phyloP scores from a whole-genome alignment of 495 filamentous ascomycete species.

The Neurospora sp. region DNA sequence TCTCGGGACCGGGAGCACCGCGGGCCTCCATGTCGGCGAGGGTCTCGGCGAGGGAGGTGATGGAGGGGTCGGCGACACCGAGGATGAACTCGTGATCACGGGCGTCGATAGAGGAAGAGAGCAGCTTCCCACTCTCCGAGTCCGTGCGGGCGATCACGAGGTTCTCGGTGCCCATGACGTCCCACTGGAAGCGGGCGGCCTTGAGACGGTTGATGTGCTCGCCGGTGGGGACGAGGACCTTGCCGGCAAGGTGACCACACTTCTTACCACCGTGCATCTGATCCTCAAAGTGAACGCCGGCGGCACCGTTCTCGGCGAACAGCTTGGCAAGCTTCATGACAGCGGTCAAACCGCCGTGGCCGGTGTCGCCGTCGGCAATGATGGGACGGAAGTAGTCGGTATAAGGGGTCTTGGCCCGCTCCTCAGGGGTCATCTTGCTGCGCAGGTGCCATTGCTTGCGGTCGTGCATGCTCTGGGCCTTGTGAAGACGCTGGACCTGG shows the following conservation, averaged over 20 bases:
- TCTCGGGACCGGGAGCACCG: conserved; percentile 67
- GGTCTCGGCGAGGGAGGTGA: conserved; percentile 72
- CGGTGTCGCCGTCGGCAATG: conserved; percentile 95
- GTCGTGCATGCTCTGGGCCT: conserved; percentile 94
- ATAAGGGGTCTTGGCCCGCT: conserved; percentile 67
- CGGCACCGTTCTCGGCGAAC: conserved; percentile 96
- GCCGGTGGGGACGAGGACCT: conserved; percentile 85
- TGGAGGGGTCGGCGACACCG: conserved; percentile 60
- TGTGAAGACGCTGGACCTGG: conserved; percentile 90
- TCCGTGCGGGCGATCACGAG: conserved; percentile 91
- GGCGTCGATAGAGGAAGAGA: conserved; percentile 82
- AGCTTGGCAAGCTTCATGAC: conserved; percentile 96
- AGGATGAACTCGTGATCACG: conserved; percentile 96
- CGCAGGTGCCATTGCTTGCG: conserved; percentile 86
- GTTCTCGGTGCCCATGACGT: conserved; percentile 92
- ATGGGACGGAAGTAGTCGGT: conserved; percentile 90
- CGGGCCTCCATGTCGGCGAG: conserved; percentile 80
- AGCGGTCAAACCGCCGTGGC: conserved; percentile 80
- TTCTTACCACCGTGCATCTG: conserved; percentile 98
- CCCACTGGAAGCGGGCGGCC: conserved; percentile 93
- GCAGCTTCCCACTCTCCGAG: conserved; percentile 81
- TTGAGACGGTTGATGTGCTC: conserved; percentile 94
- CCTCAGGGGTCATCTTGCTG: conserved; percentile 59
- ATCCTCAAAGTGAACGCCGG: conserved; percentile 95
- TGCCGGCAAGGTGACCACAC: conserved; percentile 93